A percentile compares a stretch with the other conserved stretches of the same genome.
Conservation (phyloP, 441 rosid genomes). For the Pelargonium cotyledonis region DNA sequence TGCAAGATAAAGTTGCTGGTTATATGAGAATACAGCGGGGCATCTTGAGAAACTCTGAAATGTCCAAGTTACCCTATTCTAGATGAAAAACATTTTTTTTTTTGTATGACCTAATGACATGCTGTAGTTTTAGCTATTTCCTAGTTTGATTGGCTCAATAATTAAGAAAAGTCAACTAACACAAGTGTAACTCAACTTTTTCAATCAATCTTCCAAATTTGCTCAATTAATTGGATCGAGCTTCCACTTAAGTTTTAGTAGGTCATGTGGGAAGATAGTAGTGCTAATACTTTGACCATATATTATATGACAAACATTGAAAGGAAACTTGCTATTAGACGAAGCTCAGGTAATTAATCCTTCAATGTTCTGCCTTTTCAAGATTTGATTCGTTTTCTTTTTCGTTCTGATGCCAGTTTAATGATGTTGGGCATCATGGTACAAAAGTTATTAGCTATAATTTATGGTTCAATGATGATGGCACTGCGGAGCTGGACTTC, state of each 20-base stretch:
- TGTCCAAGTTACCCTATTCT: not conserved
- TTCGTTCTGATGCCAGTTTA: slow-evolving; percentile 50
- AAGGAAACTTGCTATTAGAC: too few species aligned
- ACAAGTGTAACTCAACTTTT: not conserved
- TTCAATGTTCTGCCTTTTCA: slow-evolving; percentile 3
- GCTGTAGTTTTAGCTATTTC: not conserved
- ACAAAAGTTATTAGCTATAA: slow-evolving; percentile 83
- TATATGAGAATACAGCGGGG: not conserved
- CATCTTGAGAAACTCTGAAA: not conserved
- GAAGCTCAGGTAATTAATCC: not conserved
- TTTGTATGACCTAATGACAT: not conserved
- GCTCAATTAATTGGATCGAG: not conserved
- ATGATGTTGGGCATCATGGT: slow-evolving; percentile 67
- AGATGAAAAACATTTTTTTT: not conserved
- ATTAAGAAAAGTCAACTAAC: not conserved
- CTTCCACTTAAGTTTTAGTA: not conserved
- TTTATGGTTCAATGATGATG: slow-evolving; percentile 68
- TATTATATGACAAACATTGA: not conserved
- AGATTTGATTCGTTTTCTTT: not conserved
- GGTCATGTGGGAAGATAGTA: not conserved
- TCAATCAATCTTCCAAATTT: not conserved
- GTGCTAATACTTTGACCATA: not conserved
- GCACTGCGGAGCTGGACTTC: slow-evolving; percentile 70
- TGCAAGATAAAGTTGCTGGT: not conserved
- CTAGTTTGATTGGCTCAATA: not conserved